Evolutionary conservation across 2,329 filamentous ascomycete genomes (phyloP).

Genomic region (Phialophora macrospora): DNA sequence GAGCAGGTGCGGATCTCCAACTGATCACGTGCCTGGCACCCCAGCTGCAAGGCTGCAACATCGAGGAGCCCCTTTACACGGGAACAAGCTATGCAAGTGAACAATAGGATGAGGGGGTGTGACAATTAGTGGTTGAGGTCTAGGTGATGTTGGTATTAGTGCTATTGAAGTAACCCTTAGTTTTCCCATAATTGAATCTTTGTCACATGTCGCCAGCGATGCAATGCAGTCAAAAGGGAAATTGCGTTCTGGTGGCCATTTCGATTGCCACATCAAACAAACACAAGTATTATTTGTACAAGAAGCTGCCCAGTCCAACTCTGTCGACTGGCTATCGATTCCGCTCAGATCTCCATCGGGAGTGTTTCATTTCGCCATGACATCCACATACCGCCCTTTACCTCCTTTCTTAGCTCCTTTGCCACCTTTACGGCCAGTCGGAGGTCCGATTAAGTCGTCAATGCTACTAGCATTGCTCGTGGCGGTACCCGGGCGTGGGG

Average conservation of each 20-base stretch:
- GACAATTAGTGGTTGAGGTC: background rate
- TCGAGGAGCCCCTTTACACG: background rate
- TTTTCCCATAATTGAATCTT: background rate
- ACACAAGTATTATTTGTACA: constrained; percentile 18
- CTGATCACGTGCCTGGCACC: background rate
- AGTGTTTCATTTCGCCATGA: constrained; percentile 72
- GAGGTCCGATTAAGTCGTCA: constrained; percentile 83
- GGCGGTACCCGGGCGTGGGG: constrained; percentile 71
- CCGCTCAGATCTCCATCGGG: background rate
- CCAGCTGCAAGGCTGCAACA: background rate
- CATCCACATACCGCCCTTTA: constrained; percentile 87
- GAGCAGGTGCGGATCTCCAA: constrained; percentile 1
- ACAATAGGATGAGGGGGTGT: background rate
- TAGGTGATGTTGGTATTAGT: background rate
- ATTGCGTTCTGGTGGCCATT: constrained; percentile 1
- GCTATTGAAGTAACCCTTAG: constrained; percentile 1
- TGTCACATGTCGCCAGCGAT: constrained; percentile 19
- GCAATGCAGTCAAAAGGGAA: constrained; percentile 4
- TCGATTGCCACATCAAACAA: constrained; percentile 15
- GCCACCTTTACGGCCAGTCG: constrained; percentile 60
- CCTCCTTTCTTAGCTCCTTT: constrained; percentile 69
- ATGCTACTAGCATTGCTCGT: constrained; percentile 94
- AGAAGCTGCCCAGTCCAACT: background rate
- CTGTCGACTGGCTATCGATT: background rate
- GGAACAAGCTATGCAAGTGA: background rate